Base-by-base conservation (phyloP, 2,329 filamentous ascomycete species). In the Chaetomiaceae sp. region DNA sequence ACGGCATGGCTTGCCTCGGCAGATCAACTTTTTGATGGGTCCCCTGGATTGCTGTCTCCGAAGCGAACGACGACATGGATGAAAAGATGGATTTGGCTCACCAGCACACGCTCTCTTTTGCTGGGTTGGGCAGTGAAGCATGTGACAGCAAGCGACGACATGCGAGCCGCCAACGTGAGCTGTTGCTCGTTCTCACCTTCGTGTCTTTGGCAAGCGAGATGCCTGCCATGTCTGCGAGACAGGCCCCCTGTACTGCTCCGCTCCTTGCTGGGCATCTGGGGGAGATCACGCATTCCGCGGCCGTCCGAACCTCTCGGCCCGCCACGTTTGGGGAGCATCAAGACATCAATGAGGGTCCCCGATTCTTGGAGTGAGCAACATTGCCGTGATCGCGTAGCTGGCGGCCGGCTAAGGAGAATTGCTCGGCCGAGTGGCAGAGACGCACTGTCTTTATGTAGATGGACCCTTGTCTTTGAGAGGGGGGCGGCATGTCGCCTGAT, bases 1-100 rank as follows among this genome's bases (percentile, higher is more conserved):
- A 36, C 8, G 36, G 22, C 37, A 36, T 40, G 15, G 24, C 30
- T 33, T 45, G 42, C 48, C 51, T 50, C 45, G 51, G 50, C 42
- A 45, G 41, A 46, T 38, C 27, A 22, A 15, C 38, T 29, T 14
- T 15, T 14, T 12, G 26, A 42, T 39, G 47, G 38, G 32, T 38
- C 27, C 7, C 15, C 11, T 26, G 12, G n/a, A 27, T 20, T 18
- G 19, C 12, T 14, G n/a, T n/a, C 9, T 27, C 14, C 10, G 29
- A 30, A 12, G 29, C 4, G 29, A 5, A n/a, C 14, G 15, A 14
- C 35, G 35, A 35, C 27, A 41, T 38, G 42, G 33, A 42, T 32
- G n/a, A n/a, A n/a, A n/a, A n/a, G n/a, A n/a, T n/a, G n/a, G n/a
- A n/a, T n/a, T n/a, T n/a, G n/a, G n/a, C n/a, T n/a, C n/a, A n/a